These are phyloP conservation scores for Sphagnum magellanicum DNA, from an alignment of 228 moss, liverwort and hornwort species.

Conservation along the genomic window DNA sequence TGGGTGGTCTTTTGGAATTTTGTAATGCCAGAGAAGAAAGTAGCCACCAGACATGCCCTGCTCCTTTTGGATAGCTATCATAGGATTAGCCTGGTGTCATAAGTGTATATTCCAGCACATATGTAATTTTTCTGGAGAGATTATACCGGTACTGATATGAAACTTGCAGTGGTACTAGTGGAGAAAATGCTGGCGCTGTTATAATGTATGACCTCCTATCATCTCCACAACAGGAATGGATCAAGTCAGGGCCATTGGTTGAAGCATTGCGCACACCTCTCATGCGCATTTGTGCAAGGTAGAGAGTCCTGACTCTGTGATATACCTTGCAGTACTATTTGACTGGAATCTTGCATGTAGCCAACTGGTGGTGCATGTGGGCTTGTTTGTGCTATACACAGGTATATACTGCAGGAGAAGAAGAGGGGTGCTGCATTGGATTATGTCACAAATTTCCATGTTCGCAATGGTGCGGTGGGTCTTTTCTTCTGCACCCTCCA, in stretches of 20 bases:
- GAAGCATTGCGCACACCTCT: slow-evolving; percentile 62
- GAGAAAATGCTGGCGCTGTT: slow-evolving; percentile 26
- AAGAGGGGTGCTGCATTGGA: slow-evolving; percentile 91
- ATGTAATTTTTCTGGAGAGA: no score
- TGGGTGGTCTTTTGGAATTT: no score
- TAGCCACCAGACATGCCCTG: not conserved
- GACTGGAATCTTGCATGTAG: not conserved
- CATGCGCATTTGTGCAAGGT: slow-evolving; percentile 87
- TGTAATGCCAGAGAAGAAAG: no score
- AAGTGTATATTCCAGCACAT: no score
- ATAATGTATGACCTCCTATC: slow-evolving; percentile 58
- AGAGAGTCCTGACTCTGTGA: not conserved
- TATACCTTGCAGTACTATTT: not conserved
- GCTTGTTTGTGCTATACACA: slow-evolving; percentile 11
- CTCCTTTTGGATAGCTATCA: not conserved
- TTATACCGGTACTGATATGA: not conserved
- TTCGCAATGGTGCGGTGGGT: slow-evolving; percentile 96
- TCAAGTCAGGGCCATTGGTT: slow-evolving; percentile 36
- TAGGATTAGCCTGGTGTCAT: not conserved
- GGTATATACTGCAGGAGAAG: slow-evolving; percentile 81
- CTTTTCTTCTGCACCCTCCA: not conserved
- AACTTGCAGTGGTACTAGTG: slow-evolving; percentile 23
- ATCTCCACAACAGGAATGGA: slow-evolving; percentile 61
- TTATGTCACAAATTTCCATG: slow-evolving; percentile 87
- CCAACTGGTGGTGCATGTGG: not conserved